Percentiles rank a stretch among this genome's conserved stretches.
These are phyloP conservation scores for Pezicula radicicola DNA, from an alignment of 2,329 filamentous ascomycete genomes.

Conservation along the genomic window DNA sequence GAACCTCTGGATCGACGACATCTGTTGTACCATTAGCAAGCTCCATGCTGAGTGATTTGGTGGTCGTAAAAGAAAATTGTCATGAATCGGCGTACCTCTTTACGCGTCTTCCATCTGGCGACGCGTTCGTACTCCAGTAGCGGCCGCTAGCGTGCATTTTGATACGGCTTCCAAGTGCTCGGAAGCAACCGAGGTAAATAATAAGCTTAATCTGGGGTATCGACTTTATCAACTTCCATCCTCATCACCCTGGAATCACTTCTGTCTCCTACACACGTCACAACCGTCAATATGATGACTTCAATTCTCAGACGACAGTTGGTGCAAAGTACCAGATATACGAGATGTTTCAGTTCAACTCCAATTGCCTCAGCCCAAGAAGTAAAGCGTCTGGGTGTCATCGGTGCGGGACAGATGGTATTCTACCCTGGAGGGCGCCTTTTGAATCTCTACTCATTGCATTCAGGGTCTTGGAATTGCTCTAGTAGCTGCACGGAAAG, in stretches of 20 bases:
- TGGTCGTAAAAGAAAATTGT: not conserved
- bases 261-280: not conserved
- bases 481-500: conserved; percentile 84
- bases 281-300: conserved; percentile 22
- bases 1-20: conserved; percentile 85
- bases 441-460: not conserved
- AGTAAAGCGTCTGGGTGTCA: conserved; percentile 84
- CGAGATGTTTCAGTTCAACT: conserved; percentile 67
- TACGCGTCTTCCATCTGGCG: conserved; percentile 5
- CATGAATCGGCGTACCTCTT: conserved; percentile 2
- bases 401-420: conserved; percentile 97
- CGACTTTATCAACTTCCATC: not conserved
- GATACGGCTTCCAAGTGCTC: no score
- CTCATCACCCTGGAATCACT: not conserved
- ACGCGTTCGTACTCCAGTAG: not conserved
- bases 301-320: conserved; percentile 21
- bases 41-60: conserved; percentile 47
- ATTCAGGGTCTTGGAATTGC: conserved; percentile 88
- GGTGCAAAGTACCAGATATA: conserved; percentile 16
- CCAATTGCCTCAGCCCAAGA: conserved; percentile 59
- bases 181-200: no score
- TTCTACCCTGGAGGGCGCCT: conserved; percentile 23
- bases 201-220: no score
- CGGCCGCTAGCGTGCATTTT: no score
- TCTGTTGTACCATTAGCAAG: conserved; percentile 47